phyloP scores from a whole-genome alignment of 768 basidiomycete species.

The Phallus indusiatus region DNA sequence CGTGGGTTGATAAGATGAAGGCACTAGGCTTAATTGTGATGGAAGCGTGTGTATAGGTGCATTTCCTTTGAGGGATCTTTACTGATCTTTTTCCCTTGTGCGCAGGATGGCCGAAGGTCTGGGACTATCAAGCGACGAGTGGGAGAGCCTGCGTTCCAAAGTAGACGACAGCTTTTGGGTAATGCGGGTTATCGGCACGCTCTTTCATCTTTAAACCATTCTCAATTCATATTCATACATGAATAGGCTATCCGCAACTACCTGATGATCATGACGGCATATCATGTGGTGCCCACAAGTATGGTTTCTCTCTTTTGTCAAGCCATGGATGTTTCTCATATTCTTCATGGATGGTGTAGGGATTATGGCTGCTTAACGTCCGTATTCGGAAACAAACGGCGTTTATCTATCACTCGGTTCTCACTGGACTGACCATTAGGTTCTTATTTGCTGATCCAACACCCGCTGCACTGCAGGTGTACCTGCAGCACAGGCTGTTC shows the following conservation, averaged over 20 bases:
- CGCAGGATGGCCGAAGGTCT: slow-evolving; percentile 74
- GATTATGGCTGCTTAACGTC: slow-evolving; percentile 91
- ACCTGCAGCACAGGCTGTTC: slow-evolving; percentile 37
- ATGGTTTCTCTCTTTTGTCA: slow-evolving; percentile 8
- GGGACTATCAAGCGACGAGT: slow-evolving; percentile 62
- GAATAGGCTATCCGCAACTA: slow-evolving; percentile 75
- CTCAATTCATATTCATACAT: not conserved
- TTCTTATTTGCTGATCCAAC: slow-evolving; percentile 81
- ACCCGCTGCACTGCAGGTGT: slow-evolving; percentile 74
- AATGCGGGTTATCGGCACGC: slow-evolving; percentile 68
- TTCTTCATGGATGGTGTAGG: slow-evolving; percentile 25
- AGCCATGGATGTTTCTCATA: not conserved
- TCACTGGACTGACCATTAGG: slow-evolving; percentile 28
- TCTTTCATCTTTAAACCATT: slow-evolving; percentile 2
- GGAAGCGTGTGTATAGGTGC: slow-evolving; percentile 57
- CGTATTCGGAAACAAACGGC: slow-evolving; percentile 12
- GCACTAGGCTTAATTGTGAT: slow-evolving; percentile 69
- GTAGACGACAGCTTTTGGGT: slow-evolving; percentile 88
- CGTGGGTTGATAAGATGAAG: slow-evolving; percentile 84
- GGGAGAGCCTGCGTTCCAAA: slow-evolving; percentile 52
- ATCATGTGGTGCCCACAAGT: slow-evolving; percentile 91
- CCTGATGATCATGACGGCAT: slow-evolving; percentile 71
- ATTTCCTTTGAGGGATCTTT: not conserved
- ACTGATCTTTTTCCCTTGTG: not conserved
- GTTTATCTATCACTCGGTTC: not conserved